Evolutionary conservation across 805 yeast species (phyloP).

Genomic region (Metschnikowia colocasiae): DNA sequence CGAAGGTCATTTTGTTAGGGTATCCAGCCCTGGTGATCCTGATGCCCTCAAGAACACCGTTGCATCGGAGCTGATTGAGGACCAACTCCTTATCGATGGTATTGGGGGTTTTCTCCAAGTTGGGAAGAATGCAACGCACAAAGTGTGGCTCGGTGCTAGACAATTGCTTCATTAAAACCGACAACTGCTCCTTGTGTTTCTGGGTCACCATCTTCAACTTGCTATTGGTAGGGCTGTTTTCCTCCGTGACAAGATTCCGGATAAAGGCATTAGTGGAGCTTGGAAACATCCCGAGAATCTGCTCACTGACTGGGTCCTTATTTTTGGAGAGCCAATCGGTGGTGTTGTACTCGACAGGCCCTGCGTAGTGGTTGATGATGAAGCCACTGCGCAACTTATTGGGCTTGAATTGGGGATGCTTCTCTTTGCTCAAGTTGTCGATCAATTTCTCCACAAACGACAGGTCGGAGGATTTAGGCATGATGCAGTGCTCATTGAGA

Average conservation of each 20-base stretch:
- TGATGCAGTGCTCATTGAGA: slow-evolving; percentile 90
- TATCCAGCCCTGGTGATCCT: slow-evolving; percentile 96
- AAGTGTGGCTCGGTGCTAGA: slow-evolving; percentile 89
- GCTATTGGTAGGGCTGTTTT: slow-evolving; percentile 20
- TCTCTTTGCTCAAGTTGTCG: slow-evolving; percentile 53
- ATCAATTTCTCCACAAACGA: slow-evolving; percentile 79
- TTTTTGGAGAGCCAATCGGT: slow-evolving; percentile 94
- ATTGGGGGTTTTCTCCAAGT: slow-evolving; percentile 65
- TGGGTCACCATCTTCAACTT: slow-evolving; percentile 67
- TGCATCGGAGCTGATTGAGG: slow-evolving; percentile 85
- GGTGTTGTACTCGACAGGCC: slow-evolving; percentile 88
- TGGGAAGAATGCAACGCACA: slow-evolving; percentile 94
- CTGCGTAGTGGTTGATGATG: slow-evolving; percentile 89
- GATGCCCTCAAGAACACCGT: slow-evolving; percentile 97
- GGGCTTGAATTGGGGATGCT: slow-evolving; percentile 55
- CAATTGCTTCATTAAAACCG: slow-evolving; percentile 65
- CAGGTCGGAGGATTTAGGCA: slow-evolving; percentile 83
- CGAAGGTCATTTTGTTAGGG: slow-evolving; percentile 86
- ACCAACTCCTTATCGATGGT: slow-evolving; percentile 73
- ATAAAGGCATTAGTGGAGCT: slow-evolving; percentile 57
- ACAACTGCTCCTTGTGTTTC: slow-evolving; percentile 82
- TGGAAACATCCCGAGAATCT: slow-evolving; percentile 57
- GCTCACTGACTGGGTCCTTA: slow-evolving; percentile 86
- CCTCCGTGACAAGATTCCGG: slow-evolving; percentile 46
- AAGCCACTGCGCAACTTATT: slow-evolving; percentile 77